These are phyloP conservation scores for Durusdinium trenchii DNA, from an alignment of 73 alveolate genomes.

Conservation along the genomic window DNA sequence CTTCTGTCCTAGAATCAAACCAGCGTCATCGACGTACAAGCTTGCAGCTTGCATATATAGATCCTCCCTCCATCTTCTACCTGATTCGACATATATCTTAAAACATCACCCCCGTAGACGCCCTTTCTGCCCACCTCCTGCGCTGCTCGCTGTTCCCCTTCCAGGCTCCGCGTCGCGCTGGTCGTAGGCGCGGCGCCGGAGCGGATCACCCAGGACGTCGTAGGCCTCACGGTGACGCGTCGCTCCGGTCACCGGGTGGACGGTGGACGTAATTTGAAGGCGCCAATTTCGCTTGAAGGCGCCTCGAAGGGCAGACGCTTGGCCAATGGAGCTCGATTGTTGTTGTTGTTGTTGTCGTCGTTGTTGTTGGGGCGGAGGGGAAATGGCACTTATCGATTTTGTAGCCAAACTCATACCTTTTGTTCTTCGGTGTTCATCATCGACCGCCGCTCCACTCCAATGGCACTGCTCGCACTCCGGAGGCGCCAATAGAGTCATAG, in stretches of 20 bases:
- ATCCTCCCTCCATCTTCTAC: not conserved
- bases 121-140: not conserved
- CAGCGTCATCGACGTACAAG: not conserved
- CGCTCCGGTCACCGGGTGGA: not conserved
- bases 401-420: not conserved
- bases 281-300: too few species aligned
- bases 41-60: not conserved
- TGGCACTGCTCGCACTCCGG: too few species aligned
- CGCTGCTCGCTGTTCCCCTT: not conserved
- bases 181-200: constrained; percentile 47
- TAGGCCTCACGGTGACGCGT: not conserved
- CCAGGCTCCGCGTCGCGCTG: not conserved
- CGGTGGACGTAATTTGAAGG: not conserved
- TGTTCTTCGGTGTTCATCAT: too few species aligned
- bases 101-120: not conserved
- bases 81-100: not conserved
- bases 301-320: too few species aligned
- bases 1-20: not conserved
- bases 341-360: not conserved
- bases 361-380: too few species aligned
- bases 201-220: constrained; percentile 64
- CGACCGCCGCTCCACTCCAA: too few species aligned
- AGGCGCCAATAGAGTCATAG: too few species aligned
- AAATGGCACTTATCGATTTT: too few species aligned
- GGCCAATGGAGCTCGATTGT: not conserved